phyloP scores from a whole-genome alignment of 176 grass and related monocot species.

The Ananas comosus region DNA sequence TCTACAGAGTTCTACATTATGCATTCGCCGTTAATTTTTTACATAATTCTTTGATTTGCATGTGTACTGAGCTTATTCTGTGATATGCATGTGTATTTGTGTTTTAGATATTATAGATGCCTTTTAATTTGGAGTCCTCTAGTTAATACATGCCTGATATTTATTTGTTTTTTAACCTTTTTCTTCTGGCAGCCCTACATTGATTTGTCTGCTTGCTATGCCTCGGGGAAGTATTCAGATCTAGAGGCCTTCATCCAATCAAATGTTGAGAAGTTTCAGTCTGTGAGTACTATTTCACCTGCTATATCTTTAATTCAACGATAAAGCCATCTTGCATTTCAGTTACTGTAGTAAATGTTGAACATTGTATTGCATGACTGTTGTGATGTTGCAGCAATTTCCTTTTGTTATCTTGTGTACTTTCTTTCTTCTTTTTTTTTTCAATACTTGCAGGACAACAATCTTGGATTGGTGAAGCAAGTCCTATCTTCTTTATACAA shows the following conservation, averaged over 20 bases:
- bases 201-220: slow-evolving; percentile 58
- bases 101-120: too few species aligned
- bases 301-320: too few species aligned
- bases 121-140: background rate
- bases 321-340: too few species aligned
- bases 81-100: background rate
- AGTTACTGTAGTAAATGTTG: too few species aligned
- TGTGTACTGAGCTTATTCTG: background rate
- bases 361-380: too few species aligned
- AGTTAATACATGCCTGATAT: background rate
- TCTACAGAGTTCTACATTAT: too few species aligned
- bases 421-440: slow-evolving; percentile 10
- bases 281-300: slow-evolving; percentile 51
- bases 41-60: too few species aligned
- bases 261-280: slow-evolving; percentile 56
- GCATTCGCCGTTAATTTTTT: too few species aligned
- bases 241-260: slow-evolving; percentile 54
- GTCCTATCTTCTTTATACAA: slow-evolving; percentile 92
- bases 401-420: background rate
- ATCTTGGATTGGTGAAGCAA: slow-evolving; percentile 87
- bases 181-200: slow-evolving; percentile 44
- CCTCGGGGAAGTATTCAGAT: slow-evolving; percentile 46
- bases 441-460: slow-evolving; percentile 55
- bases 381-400: too few species aligned
- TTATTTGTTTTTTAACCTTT: background rate